phyloP scores from a whole-genome alignment of 1,284 basidiomycete species.

The Ustilago crameri region DNA sequence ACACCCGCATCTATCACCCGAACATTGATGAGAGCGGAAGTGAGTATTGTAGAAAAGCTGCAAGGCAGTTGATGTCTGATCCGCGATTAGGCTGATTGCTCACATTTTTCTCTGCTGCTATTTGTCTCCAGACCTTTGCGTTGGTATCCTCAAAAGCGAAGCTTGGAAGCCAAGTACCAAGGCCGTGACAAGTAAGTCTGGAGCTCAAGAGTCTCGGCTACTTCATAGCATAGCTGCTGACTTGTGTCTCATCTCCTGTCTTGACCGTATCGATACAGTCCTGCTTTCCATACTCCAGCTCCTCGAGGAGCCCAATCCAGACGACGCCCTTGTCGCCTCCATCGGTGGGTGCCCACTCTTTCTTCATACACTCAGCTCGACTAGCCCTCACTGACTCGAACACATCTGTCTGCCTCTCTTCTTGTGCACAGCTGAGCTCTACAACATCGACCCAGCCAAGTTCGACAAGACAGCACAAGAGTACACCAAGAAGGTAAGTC shows the following conservation, averaged over 20 bases:
- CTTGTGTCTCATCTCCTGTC: not conserved
- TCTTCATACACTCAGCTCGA: not conserved
- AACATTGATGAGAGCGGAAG: slow-evolving; percentile 67
- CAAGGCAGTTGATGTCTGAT: not conserved
- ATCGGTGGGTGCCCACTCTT: slow-evolving; percentile 55
- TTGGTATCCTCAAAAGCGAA: slow-evolving; percentile 66
- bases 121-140: slow-evolving; percentile 49
- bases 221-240: too few relatives aligned
- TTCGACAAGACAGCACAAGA: slow-evolving; percentile 61
- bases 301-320: slow-evolving; percentile 63
- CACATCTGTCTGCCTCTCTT: not conserved
- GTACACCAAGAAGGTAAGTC: slow-evolving; percentile 54
- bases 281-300: slow-evolving; percentile 61
- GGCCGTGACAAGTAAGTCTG: slow-evolving; percentile 62
- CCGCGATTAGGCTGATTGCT: not conserved
- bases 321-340: slow-evolving; percentile 64
- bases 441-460: slow-evolving; percentile 56
- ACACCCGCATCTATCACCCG: slow-evolving; percentile 66
- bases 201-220: too few relatives aligned
- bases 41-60: slow-evolving; percentile 19
- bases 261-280: slow-evolving; percentile 37
- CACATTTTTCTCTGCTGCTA: not conserved
- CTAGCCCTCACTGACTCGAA: not conserved
- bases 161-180: slow-evolving; percentile 68
- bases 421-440: slow-evolving; percentile 54